Percentiles rank a stretch among this genome's conserved stretches.
phyloP scores from a whole-genome alignment of 1,139 yeast species.

The Taiozyma sp. region DNA sequence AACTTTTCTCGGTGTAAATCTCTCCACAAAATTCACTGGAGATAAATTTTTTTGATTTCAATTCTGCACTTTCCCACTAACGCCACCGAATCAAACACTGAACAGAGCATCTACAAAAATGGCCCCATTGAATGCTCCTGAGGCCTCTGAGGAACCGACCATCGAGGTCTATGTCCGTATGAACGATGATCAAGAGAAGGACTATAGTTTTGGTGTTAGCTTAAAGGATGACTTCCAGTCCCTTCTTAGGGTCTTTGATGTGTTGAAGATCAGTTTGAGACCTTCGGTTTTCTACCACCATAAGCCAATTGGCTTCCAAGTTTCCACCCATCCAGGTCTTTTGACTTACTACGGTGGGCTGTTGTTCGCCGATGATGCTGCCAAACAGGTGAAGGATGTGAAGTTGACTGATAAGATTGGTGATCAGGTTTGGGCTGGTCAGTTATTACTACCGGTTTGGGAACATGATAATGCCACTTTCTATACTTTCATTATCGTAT shows the following conservation, averaged over 20 bases:
- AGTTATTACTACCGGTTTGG: slow-evolving; percentile 83
- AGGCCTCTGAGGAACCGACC: slow-evolving; percentile 16
- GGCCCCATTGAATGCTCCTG: neutral
- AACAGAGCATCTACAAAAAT: neutral
- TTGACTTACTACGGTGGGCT: slow-evolving; percentile 81
- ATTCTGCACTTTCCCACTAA: neutral
- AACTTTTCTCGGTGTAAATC: neutral
- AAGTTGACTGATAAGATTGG: slow-evolving; percentile 23
- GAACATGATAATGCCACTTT: slow-evolving; percentile 47
- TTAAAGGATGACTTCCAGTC: slow-evolving; percentile 48
- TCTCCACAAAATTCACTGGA: neutral
- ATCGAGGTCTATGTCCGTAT: slow-evolving; percentile 79
- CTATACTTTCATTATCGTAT: slow-evolving; percentile 38
- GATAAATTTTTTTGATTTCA: neutral
- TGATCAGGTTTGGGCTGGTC: slow-evolving; percentile 81
- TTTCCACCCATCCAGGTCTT: slow-evolving; percentile 78
- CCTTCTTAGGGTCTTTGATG: slow-evolving; percentile 55
- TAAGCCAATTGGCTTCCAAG: slow-evolving; percentile 59
- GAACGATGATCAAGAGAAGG: slow-evolving; percentile 81
- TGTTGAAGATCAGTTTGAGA: slow-evolving; percentile 70
- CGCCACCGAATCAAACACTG: neutral
- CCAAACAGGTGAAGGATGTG: slow-evolving; percentile 25
- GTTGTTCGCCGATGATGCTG: slow-evolving; percentile 60
- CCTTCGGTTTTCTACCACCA: slow-evolving; percentile 72
- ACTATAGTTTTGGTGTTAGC: slow-evolving; percentile 79